Conservation (phyloP, 345 rosid genomes). For the Eucalyptus caleyi region DNA sequence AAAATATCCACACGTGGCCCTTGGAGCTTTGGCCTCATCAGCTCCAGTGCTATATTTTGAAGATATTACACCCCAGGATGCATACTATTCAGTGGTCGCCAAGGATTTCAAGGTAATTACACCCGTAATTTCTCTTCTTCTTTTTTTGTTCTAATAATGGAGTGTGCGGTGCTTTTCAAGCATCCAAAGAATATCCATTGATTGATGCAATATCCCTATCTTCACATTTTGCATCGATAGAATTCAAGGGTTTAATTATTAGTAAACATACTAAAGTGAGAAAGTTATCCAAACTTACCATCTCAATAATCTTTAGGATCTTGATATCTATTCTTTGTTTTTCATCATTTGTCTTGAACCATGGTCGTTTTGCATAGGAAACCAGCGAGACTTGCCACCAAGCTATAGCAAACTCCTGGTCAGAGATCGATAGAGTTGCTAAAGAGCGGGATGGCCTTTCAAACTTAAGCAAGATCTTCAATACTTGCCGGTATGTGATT, state of each 20-base stretch:
- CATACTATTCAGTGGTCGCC: conserved; percentile 33
- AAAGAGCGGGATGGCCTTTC: conserved; percentile 28
- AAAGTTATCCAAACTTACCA: background rate
- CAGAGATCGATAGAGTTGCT: conserved; percentile 43
- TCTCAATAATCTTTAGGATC: background rate
- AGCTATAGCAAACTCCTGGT: conserved; percentile 49
- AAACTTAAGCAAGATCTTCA: conserved; percentile 41
- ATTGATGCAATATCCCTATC: background rate
- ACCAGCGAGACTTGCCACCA: conserved; percentile 45
- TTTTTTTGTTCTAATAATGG: background rate
- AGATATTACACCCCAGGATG: conserved; percentile 23
- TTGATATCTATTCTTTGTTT: background rate
- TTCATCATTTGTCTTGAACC: background rate
- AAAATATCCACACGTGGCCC: conserved; percentile 51
- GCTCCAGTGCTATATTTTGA: conserved; percentile 58
- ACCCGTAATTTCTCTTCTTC: background rate
- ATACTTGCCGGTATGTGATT: conserved; percentile 39
- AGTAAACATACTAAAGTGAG: background rate
- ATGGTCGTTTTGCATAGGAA: conserved; percentile 9
- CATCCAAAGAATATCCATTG: background rate
- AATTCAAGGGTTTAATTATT: background rate
- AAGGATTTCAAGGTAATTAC: conserved; percentile 33
- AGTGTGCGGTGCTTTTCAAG: background rate
- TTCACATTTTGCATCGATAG: background rate
- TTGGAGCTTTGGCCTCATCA: conserved; percentile 63